phyloP scores from a whole-genome alignment of 257 asterid species.

The Mitragyna speciosa region DNA sequence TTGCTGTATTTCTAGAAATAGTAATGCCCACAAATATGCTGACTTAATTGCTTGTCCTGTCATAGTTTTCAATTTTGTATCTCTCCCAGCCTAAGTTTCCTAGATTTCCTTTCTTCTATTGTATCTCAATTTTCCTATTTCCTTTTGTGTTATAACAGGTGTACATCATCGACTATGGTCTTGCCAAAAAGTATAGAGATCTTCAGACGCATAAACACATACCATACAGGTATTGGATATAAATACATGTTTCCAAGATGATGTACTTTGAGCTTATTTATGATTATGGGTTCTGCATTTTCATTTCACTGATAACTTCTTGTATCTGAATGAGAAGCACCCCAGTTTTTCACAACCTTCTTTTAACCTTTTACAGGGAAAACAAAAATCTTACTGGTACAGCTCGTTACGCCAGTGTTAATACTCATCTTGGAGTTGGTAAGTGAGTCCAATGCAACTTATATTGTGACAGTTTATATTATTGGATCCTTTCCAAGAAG shows the following conservation, averaged over 20 bases:
- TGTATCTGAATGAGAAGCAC: no score
- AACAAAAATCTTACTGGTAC: conserved; percentile 97
- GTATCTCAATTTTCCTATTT: background rate
- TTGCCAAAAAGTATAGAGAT: conserved; percentile 93
- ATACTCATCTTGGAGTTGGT: conserved; percentile 99
- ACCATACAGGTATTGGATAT: conserved; percentile 74
- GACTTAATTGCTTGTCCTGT: no score
- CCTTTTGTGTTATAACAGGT: conserved; percentile 52
- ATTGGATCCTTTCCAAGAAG: background rate
- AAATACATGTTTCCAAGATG: conserved; percentile 1
- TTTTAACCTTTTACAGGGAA: conserved; percentile 56
- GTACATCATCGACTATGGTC: conserved; percentile 89
- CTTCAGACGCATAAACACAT: conserved; percentile 93
- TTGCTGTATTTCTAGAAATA: background rate
- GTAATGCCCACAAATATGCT: background rate
- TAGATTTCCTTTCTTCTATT: background rate
- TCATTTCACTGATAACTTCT: background rate
- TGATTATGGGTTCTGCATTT: background rate
- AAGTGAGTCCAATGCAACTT: conserved; percentile 31
- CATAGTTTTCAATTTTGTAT: background rate
- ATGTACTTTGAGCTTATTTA: background rate
- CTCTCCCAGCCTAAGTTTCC: no score
- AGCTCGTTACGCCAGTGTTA: conserved; percentile 96
- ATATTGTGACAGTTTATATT: conserved; percentile 1
- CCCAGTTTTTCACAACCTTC: background rate